Percentiles rank a stretch among this genome's conserved stretches.
phyloP scores from a whole-genome alignment of 805 yeast species.

The Yarrowia alimentaria region DNA sequence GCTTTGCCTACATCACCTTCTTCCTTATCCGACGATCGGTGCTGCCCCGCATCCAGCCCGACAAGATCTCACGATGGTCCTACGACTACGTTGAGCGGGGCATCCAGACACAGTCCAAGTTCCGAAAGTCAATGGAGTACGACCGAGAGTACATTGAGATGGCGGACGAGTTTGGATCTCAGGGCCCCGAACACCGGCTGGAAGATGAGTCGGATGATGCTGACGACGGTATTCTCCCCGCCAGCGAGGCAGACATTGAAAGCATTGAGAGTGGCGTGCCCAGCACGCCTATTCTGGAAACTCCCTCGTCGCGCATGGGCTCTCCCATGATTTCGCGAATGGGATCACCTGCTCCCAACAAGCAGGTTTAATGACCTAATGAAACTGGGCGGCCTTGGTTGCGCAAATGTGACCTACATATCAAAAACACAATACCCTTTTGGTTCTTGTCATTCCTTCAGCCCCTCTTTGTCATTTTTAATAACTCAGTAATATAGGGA shows the following conservation, averaged over 20 bases:
- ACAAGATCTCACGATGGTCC: slow-evolving; percentile 45
- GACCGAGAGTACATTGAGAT: slow-evolving; percentile 33
- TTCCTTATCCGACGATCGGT: slow-evolving; percentile 60
- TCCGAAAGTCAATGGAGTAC: slow-evolving; percentile 35
- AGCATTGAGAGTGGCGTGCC: slow-evolving; percentile 24
- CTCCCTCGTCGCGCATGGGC: slow-evolving; percentile 17
- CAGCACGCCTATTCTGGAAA: slow-evolving; percentile 22
- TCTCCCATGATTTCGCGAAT: slow-evolving; percentile 25
- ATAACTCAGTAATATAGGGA: slow-evolving; percentile 24
- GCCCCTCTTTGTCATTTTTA: slow-evolving; percentile 22
- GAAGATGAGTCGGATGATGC: slow-evolving; percentile 27
- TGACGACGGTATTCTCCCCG: slow-evolving; percentile 23
- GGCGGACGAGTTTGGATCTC: slow-evolving; percentile 26
- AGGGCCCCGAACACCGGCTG: slow-evolving; percentile 15
- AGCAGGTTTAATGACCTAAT: slow-evolving; percentile 20
- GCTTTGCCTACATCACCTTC: slow-evolving; percentile 70
- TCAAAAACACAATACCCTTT: slow-evolving; percentile 9
- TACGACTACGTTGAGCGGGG: slow-evolving; percentile 44
- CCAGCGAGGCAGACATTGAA: slow-evolving; percentile 27
- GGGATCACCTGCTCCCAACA: slow-evolving; percentile 20
- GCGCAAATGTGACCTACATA: too few relatives aligned
- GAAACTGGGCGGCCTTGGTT: too few relatives aligned
- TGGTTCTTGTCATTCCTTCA: slow-evolving; percentile 17
- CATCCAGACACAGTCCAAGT: slow-evolving; percentile 30
- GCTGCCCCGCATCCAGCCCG: slow-evolving; percentile 53